Evolutionary conservation across 1,284 basidiomycete species (phyloP).

Genomic region (Ustilago bromivora): DNA sequence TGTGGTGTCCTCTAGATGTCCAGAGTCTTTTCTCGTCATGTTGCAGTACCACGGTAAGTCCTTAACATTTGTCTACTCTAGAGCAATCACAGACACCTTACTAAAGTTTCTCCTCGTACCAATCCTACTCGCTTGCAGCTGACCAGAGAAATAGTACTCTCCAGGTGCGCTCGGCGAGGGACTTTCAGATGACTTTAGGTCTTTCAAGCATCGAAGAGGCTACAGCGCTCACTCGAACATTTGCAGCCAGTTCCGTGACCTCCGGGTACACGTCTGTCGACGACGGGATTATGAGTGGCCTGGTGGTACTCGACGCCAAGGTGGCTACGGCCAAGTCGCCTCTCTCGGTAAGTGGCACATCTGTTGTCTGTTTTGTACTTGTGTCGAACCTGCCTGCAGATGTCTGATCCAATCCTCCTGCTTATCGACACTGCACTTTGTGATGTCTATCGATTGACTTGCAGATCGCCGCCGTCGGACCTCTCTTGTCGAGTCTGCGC

Average conservation of each 20-base stretch:
- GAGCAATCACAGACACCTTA: not conserved
- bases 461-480: conserved; percentile 31
- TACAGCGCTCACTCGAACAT: conserved; percentile 12
- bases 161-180: conserved; percentile 20
- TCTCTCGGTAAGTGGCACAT: conserved; percentile 30
- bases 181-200: conserved; percentile 35
- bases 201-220: conserved; percentile 26
- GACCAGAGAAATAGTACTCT: conserved; percentile 14
- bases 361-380: not conserved
- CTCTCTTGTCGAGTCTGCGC: conserved; percentile 36
- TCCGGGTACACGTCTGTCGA: not conserved
- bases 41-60: conserved; percentile 27
- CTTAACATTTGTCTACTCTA: too few relatives aligned
- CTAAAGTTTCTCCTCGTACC: not conserved
- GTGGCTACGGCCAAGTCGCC: conserved; percentile 28
- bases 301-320: conserved; percentile 30
- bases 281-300: conserved; percentile 11
- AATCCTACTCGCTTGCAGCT: conserved; percentile 11
- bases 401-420: not conserved
- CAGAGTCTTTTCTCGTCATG: conserved; percentile 18
- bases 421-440: not conserved
- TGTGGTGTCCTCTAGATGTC: conserved; percentile 31
- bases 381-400: not conserved
- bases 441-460: not conserved
- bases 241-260: not conserved